Base-by-base conservation (phyloP, 148 eudicot species). In the Chenopodium suecicum region DNA sequence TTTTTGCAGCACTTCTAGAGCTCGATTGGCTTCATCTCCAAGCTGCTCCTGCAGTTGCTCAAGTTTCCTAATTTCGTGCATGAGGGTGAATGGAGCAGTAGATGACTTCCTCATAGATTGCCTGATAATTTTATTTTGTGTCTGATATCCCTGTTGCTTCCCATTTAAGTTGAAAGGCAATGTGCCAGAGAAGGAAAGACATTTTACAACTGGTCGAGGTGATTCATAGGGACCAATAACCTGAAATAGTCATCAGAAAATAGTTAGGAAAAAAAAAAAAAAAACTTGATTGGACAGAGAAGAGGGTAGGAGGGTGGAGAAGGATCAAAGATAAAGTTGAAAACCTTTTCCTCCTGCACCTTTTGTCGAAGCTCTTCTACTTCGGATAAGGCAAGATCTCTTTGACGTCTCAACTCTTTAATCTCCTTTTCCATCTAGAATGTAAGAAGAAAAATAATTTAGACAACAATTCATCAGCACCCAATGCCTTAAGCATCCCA, bases 11-110 rank as follows among this genome's bases (percentile, higher is more conserved):
- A 95, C 97, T 89, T 95, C 98, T 58, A 95, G 84, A 54, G 99
- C 99, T 84, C 95, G 88, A 83, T 87, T 93, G 56, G 99, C 99
- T 91, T 95, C 98, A 74, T 89, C 94, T 74, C 99, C 98, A 11
- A 95, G 94, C 87, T 95, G 99, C 79, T 95, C 98, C 60, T 95
- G 98, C n/a, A 95, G 94, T 54, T 95, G 98, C 84, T 95, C 98
- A 23, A 95, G 97, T 82, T 95, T 95, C 83, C 89, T 82, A 68
- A 94, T 94, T 87, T 93, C 98, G 83, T 93, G 89, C 98, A 95
- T 95, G 22, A 94, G 90, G 65, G 95, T 90, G 88, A 95, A 95
- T 65, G 99, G 99, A 76, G 98, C 97, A 60, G 94, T 86, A 63
- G 93, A 92, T 76, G 99, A 95, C 80, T 91, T 96, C 84, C 98